phyloP scores from a whole-genome alignment of 495 filamentous ascomycete genomes.

The Neurospora sp. region DNA sequence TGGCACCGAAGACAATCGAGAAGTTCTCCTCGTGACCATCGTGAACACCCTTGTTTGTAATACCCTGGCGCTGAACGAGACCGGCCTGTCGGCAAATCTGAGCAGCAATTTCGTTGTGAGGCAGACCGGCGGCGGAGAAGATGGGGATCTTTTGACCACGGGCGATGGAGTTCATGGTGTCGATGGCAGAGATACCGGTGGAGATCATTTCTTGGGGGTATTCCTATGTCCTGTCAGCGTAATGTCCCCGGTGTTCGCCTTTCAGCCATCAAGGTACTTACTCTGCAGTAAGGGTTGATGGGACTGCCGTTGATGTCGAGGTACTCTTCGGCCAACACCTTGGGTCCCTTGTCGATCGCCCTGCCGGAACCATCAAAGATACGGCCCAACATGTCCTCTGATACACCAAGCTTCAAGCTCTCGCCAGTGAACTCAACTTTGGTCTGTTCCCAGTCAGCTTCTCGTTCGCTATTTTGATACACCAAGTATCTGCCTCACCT shows the following conservation, averaged over 20 bases:
- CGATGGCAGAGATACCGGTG: conserved; percentile 98
- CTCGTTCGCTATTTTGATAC: not conserved
- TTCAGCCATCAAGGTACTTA: conserved; percentile 29
- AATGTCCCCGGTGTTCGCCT: not conserved
- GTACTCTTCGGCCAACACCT: conserved; percentile 95
- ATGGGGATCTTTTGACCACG: conserved; percentile 99
- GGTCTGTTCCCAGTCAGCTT: conserved; percentile 44
- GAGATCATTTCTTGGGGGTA: conserved; percentile 99
- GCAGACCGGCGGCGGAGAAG: conserved; percentile 96
- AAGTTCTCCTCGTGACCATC: conserved; percentile 99
- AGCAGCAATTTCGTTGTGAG: conserved; percentile 97
- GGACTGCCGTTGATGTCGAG: conserved; percentile 98
- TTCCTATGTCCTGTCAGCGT: conserved; percentile 43
- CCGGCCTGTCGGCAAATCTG: conserved; percentile 95
- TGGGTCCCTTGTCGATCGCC: conserved; percentile 96
- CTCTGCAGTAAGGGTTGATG: conserved; percentile 96
- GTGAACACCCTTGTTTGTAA: conserved; percentile 83
- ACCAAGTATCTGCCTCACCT: conserved; percentile 43
- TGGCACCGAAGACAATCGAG: conserved; percentile 97
- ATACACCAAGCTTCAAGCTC: conserved; percentile 95
- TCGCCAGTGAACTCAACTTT: conserved; percentile 95
- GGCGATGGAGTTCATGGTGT: conserved; percentile 99
- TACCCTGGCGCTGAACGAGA: conserved; percentile 69
- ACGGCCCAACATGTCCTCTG: conserved; percentile 98
- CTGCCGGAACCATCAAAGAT: conserved; percentile 97